Evolutionary conservation across 2,329 filamentous ascomycete genomes (phyloP).

Genomic region (Paecilomyces formosus): DNA sequence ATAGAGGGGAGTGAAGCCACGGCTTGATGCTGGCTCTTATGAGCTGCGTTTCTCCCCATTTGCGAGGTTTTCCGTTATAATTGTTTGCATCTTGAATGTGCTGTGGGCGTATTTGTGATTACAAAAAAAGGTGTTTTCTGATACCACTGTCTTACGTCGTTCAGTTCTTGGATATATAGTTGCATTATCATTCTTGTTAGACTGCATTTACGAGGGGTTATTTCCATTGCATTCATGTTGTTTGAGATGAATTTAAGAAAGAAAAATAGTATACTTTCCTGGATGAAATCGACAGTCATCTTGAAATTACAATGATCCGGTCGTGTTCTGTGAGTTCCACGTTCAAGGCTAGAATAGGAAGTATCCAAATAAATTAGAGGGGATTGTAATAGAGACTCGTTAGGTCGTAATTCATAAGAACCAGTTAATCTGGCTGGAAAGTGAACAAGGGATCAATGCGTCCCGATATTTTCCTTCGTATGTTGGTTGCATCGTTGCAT

Average conservation of each 20-base stretch:
- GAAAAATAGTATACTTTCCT: neutral
- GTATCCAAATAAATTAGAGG: neutral
- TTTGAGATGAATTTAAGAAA: neutral
- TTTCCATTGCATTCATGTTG: neutral
- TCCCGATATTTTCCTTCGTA: neutral
- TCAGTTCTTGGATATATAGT: neutral
- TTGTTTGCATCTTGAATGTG: neutral
- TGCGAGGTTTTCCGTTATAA: neutral
- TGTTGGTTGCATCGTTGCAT: neutral
- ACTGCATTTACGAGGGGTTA: neutral
- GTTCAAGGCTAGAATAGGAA: neutral
- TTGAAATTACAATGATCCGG: neutral
- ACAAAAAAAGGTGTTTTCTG: neutral
- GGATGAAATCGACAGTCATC: neutral
- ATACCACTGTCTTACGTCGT: neutral
- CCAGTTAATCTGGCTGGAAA: neutral
- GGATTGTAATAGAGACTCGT: neutral
- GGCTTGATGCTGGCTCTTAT: neutral
- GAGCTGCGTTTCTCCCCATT: neutral
- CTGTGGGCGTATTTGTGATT: neutral
- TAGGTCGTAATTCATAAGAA: neutral
- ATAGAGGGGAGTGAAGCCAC: conserved; percentile 4
- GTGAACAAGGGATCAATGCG: neutral
- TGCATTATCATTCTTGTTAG: neutral
- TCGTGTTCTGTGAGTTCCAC: neutral